Conservation (phyloP, 179 eudicot genomes). For the Drosera spatulata region DNA sequence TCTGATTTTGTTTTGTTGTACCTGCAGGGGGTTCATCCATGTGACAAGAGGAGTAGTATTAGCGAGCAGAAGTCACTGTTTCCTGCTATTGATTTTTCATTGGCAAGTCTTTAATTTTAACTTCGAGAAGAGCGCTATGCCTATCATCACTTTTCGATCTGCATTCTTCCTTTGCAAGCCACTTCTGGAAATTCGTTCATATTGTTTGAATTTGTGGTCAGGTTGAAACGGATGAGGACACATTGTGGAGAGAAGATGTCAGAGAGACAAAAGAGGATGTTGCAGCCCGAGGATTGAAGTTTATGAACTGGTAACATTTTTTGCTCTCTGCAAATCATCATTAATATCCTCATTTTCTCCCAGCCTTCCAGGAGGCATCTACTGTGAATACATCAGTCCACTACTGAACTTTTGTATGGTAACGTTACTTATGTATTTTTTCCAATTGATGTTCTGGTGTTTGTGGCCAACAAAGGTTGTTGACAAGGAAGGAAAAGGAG, state of each 20-base stretch:
- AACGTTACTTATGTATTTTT: too few species aligned
- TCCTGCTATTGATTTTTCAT: conserved; percentile 88
- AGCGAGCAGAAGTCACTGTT: conserved; percentile 56
- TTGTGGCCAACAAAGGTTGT: conserved; percentile 35
- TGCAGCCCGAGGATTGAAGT: conserved; percentile 65
- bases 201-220: conserved; percentile 16
- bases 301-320: conserved; percentile 53
- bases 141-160: background rate
- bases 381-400: too few species aligned
- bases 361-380: too few species aligned
- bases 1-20: background rate
- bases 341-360: too few species aligned
- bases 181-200: background rate
- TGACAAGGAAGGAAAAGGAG: conserved; percentile 77
- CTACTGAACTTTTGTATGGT: too few species aligned
- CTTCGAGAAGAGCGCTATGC: background rate
- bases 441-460: too few species aligned
- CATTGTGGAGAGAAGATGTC: conserved; percentile 45
- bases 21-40: conserved; percentile 79
- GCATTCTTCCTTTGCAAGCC: background rate
- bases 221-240: conserved; percentile 74
- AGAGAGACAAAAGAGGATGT: conserved; percentile 57
- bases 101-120: conserved; percentile 41
- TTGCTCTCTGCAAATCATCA: background rate
- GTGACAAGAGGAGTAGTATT: conserved; percentile 74